Base-by-base conservation (phyloP, 106 monocot genomes). In the Acorus gramineus region DNA sequence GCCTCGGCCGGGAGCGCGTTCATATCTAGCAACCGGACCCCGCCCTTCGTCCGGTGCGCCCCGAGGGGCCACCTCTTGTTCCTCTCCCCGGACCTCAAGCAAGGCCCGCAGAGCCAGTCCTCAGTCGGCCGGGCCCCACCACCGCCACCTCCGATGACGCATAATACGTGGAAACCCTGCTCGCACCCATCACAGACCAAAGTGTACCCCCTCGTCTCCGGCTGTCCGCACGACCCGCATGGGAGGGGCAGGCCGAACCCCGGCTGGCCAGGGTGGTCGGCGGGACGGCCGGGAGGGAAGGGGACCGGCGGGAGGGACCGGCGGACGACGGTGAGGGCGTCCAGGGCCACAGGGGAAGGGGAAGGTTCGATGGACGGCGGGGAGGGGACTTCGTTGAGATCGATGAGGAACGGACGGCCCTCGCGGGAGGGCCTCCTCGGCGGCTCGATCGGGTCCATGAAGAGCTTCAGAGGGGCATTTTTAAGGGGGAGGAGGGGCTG, bases 171-270 rank as follows among this genome's bases (percentile, higher is more conserved):
- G 71, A 98, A 98, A 52, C 98, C 98, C n/a, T 71, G 56, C 61
- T 98, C 98, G 77, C 98, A 98, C n/a, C 80, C 80, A 64, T 98
- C 98, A 70, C 98, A 92, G 2, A 98, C 75, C 65, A 98, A 62
- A 2, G 98, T 98, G 11, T 46, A 66, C 3, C 75, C 81, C 0
- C 68, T 60, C 2, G 76, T 68, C 85, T 98, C 98, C 11, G 75
- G 64, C 58, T 49, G 63, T 44, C 80, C 79, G 63, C 98, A 98
- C 6, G 71, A 54, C 4, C 72, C 85, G 61, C 98, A 98, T 2
- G 59, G 57, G 5, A 58, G 57, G 3, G 49, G 57, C 44, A 14
- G 13, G 10, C 82, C 84, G 2, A 66, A 63, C 5, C 96, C 96
- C 2, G 91, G 85, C 74, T 92, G 91, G 42, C 96, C 96, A 0